These are phyloP conservation scores for Metschnikowia reukaufii DNA, from an alignment of 805 yeast genomes.

Conservation along the genomic window DNA sequence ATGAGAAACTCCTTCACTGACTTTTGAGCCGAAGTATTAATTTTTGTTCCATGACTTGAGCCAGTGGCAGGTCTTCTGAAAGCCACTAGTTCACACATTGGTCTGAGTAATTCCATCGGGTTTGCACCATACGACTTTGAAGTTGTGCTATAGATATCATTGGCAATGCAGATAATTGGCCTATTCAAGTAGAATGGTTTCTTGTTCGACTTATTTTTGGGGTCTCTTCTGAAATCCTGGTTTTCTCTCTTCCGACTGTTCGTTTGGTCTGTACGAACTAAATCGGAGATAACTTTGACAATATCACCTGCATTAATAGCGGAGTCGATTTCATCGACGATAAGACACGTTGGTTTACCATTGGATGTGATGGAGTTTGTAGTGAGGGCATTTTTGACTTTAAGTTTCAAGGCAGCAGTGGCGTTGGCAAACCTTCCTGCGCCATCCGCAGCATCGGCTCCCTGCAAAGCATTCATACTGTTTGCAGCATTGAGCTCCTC, in stretches of 20 bases:
- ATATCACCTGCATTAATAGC: constrained; percentile 38
- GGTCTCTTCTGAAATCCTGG: constrained; percentile 6
- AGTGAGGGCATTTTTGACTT: constrained; percentile 56
- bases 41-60: constrained; percentile 27
- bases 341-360: constrained; percentile 75
- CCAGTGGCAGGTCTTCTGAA: constrained; percentile 59
- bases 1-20: constrained; percentile 41
- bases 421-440: constrained; percentile 24
- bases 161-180: constrained; percentile 91
- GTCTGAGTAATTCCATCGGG: constrained; percentile 71
- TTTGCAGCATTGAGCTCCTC: constrained; percentile 80
- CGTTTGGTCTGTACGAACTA: constrained; percentile 52
- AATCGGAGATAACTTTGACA: constrained; percentile 52
- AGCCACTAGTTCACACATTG: constrained; percentile 66
- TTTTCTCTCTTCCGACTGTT: constrained; percentile 5
- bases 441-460: constrained; percentile 17
- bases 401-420: constrained; percentile 33
- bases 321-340: constrained; percentile 85
- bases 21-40: constrained; percentile 27
- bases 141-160: constrained; percentile 60
- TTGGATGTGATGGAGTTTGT: constrained; percentile 57
- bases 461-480: constrained; percentile 38
- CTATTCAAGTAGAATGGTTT: constrained; percentile 53
- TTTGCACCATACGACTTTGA: constrained; percentile 35
- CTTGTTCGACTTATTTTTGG: constrained; percentile 28